Conservation (phyloP, 2,329 filamentous ascomycete species). For the Sporothrix luriei region DNA sequence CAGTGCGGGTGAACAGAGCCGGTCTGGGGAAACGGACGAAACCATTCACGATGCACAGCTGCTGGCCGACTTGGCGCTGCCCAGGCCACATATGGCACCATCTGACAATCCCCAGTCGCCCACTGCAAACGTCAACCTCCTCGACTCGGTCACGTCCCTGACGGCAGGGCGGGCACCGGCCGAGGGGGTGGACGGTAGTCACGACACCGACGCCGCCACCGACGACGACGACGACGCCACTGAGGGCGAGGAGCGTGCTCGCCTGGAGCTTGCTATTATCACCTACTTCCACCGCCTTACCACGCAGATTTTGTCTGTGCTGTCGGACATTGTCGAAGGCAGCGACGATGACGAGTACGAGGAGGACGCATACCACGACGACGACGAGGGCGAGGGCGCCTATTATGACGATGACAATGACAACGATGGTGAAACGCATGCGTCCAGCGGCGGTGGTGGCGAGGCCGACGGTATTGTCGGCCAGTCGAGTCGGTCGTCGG, state of each 20-base stretch:
- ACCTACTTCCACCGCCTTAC: slow-evolving; percentile 82
- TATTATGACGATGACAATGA: slow-evolving; percentile 2
- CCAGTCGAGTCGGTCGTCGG: background rate
- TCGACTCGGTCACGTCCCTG: slow-evolving; percentile 53
- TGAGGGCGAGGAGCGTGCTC: slow-evolving; percentile 51
- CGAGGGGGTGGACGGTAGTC: background rate
- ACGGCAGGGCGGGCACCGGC: slow-evolving; percentile 42
- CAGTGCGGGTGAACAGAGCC: slow-evolving; percentile 72
- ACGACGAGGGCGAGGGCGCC: slow-evolving; percentile 29
- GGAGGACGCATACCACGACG: slow-evolving; percentile 43
- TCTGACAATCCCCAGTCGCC: background rate
- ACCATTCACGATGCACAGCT: slow-evolving; percentile 57
- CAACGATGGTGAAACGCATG: background rate
- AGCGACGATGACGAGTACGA: slow-evolving; percentile 51
- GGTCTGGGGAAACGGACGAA: slow-evolving; percentile 63
- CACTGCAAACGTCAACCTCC: slow-evolving; percentile 37
- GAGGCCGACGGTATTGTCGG: background rate
- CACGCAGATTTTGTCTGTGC: slow-evolving; percentile 61
- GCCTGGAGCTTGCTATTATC: slow-evolving; percentile 69
- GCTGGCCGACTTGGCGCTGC: slow-evolving; percentile 54
- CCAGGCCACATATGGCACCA: slow-evolving; percentile 27
- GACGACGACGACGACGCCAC: slow-evolving; percentile 37
- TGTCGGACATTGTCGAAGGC: slow-evolving; percentile 62
- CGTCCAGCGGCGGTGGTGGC: background rate
- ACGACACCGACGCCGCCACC: background rate